Percentiles rank a stretch among this genome's conserved stretches.
Conservation (phyloP, 495 filamentous ascomycete genomes). For the Poronia punctata region DNA sequence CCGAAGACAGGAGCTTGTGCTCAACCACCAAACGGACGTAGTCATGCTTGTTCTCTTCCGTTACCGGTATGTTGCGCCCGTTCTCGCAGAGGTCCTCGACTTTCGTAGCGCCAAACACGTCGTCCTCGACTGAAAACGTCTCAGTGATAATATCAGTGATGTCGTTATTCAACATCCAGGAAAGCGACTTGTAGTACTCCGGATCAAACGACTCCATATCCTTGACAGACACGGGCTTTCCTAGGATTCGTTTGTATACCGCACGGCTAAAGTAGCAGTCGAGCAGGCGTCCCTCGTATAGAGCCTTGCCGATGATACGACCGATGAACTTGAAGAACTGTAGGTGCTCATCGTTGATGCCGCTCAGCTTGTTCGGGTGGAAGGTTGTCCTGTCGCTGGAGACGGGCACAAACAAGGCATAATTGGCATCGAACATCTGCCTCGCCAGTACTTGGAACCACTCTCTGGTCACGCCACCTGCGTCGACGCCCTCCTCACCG, state of each 20-base stretch:
- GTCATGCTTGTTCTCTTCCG: constrained; percentile 97
- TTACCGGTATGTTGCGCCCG: constrained; percentile 87
- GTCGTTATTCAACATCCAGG: constrained; percentile 98
- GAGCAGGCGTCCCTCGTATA: constrained; percentile 92
- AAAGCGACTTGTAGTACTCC: constrained; percentile 97
- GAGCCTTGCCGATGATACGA: constrained; percentile 94
- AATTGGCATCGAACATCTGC: constrained; percentile 99
- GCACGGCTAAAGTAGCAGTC: constrained; percentile 99
- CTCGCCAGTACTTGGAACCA: constrained; percentile 98
- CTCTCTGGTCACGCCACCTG: constrained; percentile 94
- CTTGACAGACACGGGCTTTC: constrained; percentile 91
- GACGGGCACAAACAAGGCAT: constrained; percentile 91
- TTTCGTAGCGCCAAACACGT: constrained; percentile 83
- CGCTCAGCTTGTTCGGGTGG: constrained; percentile 90
- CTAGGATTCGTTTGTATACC: constrained; percentile 95
- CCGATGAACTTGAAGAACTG: constrained; percentile 99
- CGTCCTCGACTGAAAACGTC: constrained; percentile 87
- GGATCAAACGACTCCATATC: constrained; percentile 99
- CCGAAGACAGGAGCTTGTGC: constrained; percentile 81
- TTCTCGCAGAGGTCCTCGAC: constrained; percentile 81
- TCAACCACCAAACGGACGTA: constrained; percentile 94
- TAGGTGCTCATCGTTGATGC: constrained; percentile 90
- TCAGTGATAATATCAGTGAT: constrained; percentile 99
- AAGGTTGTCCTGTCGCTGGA: constrained; percentile 98
- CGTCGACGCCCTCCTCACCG: constrained; percentile 95